Evolutionary conservation across 176 grass and related monocot genomes (phyloP).

Genomic region (Eleusine coracana): DNA sequence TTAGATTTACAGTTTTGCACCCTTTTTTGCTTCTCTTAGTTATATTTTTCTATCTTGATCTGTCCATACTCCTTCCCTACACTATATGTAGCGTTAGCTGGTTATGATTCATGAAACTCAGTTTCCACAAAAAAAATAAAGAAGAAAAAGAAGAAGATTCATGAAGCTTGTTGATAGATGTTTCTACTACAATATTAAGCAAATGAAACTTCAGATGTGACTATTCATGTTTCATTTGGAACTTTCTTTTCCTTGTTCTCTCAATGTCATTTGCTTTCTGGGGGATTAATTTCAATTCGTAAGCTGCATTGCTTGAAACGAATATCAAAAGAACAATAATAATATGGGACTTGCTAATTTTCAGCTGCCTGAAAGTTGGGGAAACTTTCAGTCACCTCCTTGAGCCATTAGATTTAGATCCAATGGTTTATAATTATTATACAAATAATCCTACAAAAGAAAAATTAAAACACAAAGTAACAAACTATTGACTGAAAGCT

Average conservation of each 20-base stretch:
- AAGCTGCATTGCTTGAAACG: slow-evolving; percentile 5
- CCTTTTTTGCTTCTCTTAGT: background rate
- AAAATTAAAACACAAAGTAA: no score
- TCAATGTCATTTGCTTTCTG: background rate
- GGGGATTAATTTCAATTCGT: background rate
- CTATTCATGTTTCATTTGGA: background rate
- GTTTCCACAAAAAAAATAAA: no score
- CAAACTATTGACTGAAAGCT: no score
- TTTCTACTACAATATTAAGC: background rate
- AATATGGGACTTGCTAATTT: no score
- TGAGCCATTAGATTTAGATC: no score
- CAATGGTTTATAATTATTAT: no score
- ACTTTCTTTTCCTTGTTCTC: background rate
- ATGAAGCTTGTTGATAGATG: background rate
- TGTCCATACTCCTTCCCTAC: background rate
- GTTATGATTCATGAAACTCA: background rate
- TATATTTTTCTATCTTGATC: background rate
- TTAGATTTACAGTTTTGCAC: background rate
- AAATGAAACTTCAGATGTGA: background rate
- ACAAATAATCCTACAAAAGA: no score
- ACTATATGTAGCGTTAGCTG: background rate
- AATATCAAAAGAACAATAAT: background rate
- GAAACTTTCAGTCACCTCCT: no score
- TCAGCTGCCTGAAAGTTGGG: no score
- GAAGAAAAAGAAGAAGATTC: no score